phyloP scores from a whole-genome alignment of 495 filamentous ascomycete species.

The Penicillium riverlandense region DNA sequence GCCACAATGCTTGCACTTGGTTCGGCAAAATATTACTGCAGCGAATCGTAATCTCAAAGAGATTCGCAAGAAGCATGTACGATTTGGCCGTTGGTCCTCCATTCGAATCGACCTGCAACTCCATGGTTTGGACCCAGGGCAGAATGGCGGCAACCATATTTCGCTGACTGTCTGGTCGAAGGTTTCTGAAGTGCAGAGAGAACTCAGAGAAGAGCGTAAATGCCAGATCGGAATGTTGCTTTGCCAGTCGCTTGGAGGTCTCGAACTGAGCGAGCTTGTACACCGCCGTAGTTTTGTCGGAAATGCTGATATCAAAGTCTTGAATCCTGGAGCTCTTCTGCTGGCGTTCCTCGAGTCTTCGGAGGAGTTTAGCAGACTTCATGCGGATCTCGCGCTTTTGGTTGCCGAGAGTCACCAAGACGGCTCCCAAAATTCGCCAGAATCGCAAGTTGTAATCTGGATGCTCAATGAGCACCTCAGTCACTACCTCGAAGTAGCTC shows the following conservation, averaged over 20 bases:
- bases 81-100: constrained; percentile 83
- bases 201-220: constrained; percentile 95
- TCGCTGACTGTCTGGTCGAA: constrained; percentile 71
- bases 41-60: constrained; percentile 93
- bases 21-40: constrained; percentile 84
- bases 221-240: constrained; percentile 78
- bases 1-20: constrained; percentile 96
- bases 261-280: constrained; percentile 97
- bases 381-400: constrained; percentile 81
- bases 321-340: constrained; percentile 83
- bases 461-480: constrained; percentile 74
- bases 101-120: constrained; percentile 89
- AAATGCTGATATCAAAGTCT: constrained; percentile 96
- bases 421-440: constrained; percentile 82
- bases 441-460: constrained; percentile 74
- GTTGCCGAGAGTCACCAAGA: constrained; percentile 84
- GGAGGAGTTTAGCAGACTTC: constrained; percentile 78
- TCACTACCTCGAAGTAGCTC: constrained; percentile 93
- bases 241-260: constrained; percentile 83
- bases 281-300: constrained; percentile 95
- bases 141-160: constrained; percentile 93
- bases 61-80: constrained; percentile 91
- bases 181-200: constrained; percentile 78
- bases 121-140: constrained; percentile 92
- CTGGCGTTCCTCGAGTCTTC: constrained; percentile 76